Conservation (phyloP, 2,329 filamentous ascomycete species). For the Fusarium clavum region DNA sequence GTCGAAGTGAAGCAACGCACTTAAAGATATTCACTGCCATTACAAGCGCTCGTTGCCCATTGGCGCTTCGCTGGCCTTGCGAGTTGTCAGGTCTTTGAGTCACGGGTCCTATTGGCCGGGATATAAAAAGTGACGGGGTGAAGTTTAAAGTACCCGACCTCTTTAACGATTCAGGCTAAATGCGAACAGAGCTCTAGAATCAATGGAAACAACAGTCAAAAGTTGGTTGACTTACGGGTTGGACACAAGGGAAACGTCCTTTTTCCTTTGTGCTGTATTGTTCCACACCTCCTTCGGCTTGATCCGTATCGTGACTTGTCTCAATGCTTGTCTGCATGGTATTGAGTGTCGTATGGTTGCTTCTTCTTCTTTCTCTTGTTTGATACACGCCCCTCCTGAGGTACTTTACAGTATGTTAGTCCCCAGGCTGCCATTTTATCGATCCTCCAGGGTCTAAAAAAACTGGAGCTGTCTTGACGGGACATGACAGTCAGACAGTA, state of each 20-base stretch:
- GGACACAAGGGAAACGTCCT: not conserved
- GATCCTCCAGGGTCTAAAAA: conserved; percentile 20
- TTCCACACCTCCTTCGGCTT: conserved; percentile 20
- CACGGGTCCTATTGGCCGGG: conserved; percentile 35
- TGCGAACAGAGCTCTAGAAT: conserved; percentile 10
- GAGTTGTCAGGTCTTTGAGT: conserved; percentile 19
- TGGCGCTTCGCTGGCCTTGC: conserved; percentile 35
- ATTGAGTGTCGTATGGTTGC: conserved; percentile 11
- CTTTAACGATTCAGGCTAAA: conserved; percentile 41
- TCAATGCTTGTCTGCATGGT: conserved; percentile 8
- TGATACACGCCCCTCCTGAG: conserved; percentile 12
- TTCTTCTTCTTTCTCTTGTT: conserved; percentile 1
- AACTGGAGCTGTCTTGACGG: conserved; percentile 21
- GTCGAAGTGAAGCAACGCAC: not conserved
- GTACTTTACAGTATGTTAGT: not conserved
- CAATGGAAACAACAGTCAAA: not conserved
- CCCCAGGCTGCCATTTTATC: conserved; percentile 18
- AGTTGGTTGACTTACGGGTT: not conserved
- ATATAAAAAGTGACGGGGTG: conserved; percentile 14
- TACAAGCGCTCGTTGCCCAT: conserved; percentile 44
- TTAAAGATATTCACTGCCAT: not conserved
- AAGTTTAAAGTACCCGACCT: not conserved
- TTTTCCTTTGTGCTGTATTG: not conserved
- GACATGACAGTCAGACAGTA: not conserved
- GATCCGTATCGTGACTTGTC: conserved; percentile 26